phyloP scores from a whole-genome alignment of 2,329 filamentous ascomycete genomes.

The Hypoxylon sp. region DNA sequence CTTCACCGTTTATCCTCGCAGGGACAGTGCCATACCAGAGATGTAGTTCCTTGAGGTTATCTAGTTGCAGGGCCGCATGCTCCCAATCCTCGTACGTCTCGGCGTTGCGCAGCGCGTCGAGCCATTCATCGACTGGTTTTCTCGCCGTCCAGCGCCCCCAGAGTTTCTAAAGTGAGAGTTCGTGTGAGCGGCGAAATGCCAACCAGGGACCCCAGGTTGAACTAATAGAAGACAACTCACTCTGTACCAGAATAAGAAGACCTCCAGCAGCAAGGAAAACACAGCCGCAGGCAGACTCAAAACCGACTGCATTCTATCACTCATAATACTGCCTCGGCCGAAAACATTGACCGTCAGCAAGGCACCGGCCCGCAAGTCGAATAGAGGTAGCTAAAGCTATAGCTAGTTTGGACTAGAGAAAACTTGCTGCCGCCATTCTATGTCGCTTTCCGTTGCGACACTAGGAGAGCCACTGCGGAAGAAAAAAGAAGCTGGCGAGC shows the following conservation, averaged over 20 bases:
- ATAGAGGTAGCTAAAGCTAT: not conserved
- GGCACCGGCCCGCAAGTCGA: not conserved
- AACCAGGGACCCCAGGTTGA: not conserved
- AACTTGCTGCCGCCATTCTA: conserved; percentile 27
- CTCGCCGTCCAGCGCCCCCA: conserved; percentile 75
- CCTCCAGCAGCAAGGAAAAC: conserved; percentile 71
- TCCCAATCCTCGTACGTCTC: conserved; percentile 87
- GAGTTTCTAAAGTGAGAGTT: conserved; percentile 67
- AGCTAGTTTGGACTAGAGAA: conserved; percentile 19
- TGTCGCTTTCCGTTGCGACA: conserved; percentile 21
- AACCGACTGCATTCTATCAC: conserved; percentile 45
- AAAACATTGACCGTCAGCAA: conserved; percentile 19
- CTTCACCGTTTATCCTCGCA: not conserved
- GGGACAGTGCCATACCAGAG: conserved; percentile 71
- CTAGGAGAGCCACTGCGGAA: conserved; percentile 6
- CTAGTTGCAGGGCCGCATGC: conserved; percentile 83
- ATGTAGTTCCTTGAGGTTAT: conserved; percentile 83
- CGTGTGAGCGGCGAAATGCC: conserved; percentile 39
- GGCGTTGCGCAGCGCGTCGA: conserved; percentile 74
- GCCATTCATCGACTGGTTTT: conserved; percentile 73
- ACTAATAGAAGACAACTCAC: conserved; percentile 54
- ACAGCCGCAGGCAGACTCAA: conserved; percentile 59
- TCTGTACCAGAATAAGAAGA: conserved; percentile 72
- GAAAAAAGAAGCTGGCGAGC: conserved; percentile 1
- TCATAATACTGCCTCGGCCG: conserved; percentile 13